Evolutionary conservation across 2,329 filamentous ascomycete species (phyloP).

Genomic region (Thielaviopsis populi): DNA sequence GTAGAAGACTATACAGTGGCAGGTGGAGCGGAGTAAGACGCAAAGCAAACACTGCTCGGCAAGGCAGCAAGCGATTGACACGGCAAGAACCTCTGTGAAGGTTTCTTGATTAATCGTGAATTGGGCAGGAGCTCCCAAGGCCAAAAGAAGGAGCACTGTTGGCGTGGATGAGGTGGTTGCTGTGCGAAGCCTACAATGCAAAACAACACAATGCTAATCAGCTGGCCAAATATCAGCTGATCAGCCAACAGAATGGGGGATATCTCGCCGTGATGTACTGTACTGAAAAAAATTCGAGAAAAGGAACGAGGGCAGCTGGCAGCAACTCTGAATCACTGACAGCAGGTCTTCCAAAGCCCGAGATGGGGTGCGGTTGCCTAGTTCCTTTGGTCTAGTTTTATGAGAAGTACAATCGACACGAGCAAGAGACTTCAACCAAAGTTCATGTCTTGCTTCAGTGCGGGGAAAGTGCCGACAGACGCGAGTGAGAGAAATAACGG

Average conservation of each 20-base stretch:
- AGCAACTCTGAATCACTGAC: slow-evolving; percentile 17
- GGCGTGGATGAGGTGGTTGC: background rate
- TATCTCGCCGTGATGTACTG: slow-evolving; percentile 9
- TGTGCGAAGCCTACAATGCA: background rate
- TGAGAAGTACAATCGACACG: slow-evolving; percentile 11
- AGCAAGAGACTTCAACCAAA: slow-evolving; percentile 11
- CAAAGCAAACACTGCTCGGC: background rate
- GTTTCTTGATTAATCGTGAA: background rate
- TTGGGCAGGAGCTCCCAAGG: background rate
- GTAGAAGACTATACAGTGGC: background rate
- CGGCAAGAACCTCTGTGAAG: background rate
- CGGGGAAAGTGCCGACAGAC: background rate
- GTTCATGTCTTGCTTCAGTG: slow-evolving; percentile 9
- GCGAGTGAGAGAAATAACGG: background rate
- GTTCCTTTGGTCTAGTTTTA: slow-evolving; percentile 13
- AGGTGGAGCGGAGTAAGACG: background rate
- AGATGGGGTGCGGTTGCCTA: slow-evolving; percentile 13
- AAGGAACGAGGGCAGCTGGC: slow-evolving; percentile 15
- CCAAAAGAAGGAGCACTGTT: background rate
- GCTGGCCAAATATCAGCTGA: background rate
- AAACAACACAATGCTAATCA: background rate
- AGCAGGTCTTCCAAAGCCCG: slow-evolving; percentile 14
- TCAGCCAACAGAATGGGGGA: background rate
- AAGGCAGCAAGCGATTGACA: background rate
- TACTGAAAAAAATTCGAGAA: slow-evolving; percentile 14